A percentile compares a stretch with the other conserved stretches of the same genome.
These are phyloP conservation scores for Cyathus striatus DNA, from an alignment of 768 basidiomycete genomes.

Conservation along the genomic window DNA sequence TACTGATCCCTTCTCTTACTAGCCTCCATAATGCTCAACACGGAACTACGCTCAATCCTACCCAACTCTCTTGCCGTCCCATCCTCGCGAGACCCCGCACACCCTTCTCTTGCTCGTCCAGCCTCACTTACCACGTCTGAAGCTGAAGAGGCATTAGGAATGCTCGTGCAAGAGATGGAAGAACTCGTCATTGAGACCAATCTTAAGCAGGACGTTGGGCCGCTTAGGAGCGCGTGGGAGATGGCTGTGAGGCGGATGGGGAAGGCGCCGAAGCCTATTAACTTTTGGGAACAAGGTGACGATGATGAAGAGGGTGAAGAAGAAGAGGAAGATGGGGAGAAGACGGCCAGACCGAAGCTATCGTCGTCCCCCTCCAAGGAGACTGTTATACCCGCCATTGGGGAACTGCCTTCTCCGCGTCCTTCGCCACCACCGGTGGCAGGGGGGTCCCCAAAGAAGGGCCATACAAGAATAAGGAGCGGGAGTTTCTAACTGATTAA, in stretches of 20 bases:
- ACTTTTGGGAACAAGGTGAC: no score
- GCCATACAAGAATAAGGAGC: background rate
- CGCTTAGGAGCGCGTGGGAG: slow-evolving; percentile 52
- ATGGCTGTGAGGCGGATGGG: slow-evolving; percentile 23
- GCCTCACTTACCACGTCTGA: slow-evolving; percentile 22
- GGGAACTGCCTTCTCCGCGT: slow-evolving; percentile 7
- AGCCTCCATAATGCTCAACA: slow-evolving; percentile 52
- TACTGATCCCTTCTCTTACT: background rate
- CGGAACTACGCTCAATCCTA: slow-evolving; percentile 48
- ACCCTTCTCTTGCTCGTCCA: slow-evolving; percentile 32
- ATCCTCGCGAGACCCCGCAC: slow-evolving; percentile 16
- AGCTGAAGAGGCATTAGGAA: slow-evolving; percentile 29
- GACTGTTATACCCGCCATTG: slow-evolving; percentile 1
- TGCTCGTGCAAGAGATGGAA: slow-evolving; percentile 55
- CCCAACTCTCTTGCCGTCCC: slow-evolving; percentile 19
- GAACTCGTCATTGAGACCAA: slow-evolving; percentile 60
- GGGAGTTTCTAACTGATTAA: background rate
- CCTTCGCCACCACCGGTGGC: no score
- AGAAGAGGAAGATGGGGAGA: background rate
- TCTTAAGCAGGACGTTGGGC: slow-evolving; percentile 52
- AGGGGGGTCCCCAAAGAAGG: no score
- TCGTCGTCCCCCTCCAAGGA: no score
- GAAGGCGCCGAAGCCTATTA: background rate
- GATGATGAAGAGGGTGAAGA: slow-evolving; percentile 7
- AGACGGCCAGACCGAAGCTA: background rate